Conservation (phyloP, 306 rosid species). For the Begonia peltatifolia region DNA sequence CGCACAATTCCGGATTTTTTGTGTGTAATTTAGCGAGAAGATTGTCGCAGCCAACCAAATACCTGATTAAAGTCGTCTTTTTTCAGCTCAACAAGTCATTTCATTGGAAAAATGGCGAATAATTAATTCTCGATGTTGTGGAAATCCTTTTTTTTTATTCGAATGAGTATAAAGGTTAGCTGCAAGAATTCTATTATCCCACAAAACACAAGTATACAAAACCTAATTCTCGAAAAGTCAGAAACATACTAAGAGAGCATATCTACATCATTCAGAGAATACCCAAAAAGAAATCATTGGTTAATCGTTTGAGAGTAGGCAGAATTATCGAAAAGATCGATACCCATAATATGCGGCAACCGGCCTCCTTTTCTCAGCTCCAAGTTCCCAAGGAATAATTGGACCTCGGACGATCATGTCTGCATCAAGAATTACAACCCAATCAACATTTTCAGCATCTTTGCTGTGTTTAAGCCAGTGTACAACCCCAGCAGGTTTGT, state of each 20-base stretch:
- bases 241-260: no score
- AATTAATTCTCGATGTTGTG: not conserved
- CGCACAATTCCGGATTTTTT: conserved; percentile 77
- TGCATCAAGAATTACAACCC: conserved; percentile 97
- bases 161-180: no score
- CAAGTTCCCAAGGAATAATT: conserved; percentile 92
- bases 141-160: no score
- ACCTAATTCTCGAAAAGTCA: no score
- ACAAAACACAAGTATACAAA: no score
- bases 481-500: conserved; percentile 93
- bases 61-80: conserved; percentile 31
- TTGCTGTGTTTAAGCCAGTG: conserved; percentile 88
- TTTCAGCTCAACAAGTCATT: no score
- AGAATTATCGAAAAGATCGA: not conserved
- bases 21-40: conserved; percentile 81
- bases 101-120: conserved; percentile 7
- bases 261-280: no score
- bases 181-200: no score
- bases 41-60: conserved; percentile 84
- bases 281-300: no score
- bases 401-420: conserved; percentile 96
- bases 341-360: conserved; percentile 97
- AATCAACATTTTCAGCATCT: conserved; percentile 89
- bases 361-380: conserved; percentile 92
- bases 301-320: no score